Conservation (phyloP, 441 rosid species). For the Pelargonium australe region DNA sequence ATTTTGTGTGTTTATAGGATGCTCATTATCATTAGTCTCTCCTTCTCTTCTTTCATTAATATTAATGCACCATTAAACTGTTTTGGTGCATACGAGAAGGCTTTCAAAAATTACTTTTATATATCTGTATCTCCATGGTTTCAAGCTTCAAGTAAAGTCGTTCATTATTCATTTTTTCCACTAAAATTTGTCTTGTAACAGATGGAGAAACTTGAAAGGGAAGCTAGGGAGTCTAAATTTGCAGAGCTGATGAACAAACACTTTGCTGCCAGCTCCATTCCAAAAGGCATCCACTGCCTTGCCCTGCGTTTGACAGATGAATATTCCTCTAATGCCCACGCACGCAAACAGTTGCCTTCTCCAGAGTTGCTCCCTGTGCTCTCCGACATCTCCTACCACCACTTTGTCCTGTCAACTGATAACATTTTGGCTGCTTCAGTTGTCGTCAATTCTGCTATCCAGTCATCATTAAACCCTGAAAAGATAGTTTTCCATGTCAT, state of each 20-base stretch:
- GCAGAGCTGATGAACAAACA: conserved; percentile 94
- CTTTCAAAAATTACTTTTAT: not conserved
- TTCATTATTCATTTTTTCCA: not conserved
- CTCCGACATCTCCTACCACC: conserved; percentile 82
- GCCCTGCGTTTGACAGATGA: conserved; percentile 90
- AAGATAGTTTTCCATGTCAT: conserved; percentile 92
- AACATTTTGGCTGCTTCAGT: conserved; percentile 98
- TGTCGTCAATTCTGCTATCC: conserved; percentile 80
- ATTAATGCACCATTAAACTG: not conserved
- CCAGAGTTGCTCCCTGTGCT: conserved; percentile 93
- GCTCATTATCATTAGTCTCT: not conserved
- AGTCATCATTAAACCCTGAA: conserved; percentile 75
- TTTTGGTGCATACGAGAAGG: not conserved
- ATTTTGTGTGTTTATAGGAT: not conserved
- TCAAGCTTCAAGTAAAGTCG: not conserved
- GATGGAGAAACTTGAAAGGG: conserved; percentile 90
- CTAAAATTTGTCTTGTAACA: conserved; percentile 21
- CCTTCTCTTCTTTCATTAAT: not conserved
- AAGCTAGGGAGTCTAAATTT: conserved; percentile 81
- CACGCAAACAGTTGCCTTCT: conserved; percentile 94
- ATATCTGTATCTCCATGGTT: not conserved
- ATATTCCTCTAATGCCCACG: conserved; percentile 96
- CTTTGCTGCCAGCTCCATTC: conserved; percentile 96
- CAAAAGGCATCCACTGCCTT: conserved; percentile 95
- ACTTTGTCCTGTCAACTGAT: conserved; percentile 81